phyloP scores from a whole-genome alignment of 306 rosid genomes.

The Lathyrus aphaca region DNA sequence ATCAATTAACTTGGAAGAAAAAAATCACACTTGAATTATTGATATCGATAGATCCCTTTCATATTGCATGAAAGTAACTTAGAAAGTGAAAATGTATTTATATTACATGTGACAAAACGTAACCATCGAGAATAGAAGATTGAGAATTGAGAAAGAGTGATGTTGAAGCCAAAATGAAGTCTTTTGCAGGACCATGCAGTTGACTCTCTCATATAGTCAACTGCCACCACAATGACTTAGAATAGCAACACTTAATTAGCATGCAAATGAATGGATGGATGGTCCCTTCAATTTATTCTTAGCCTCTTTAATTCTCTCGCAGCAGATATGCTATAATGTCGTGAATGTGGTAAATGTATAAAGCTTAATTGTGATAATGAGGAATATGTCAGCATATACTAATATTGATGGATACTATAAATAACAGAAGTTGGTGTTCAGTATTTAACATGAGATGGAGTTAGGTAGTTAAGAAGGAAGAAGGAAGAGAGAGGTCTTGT shows the following conservation, averaged over 20 bases:
- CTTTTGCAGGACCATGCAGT: constrained; percentile 31
- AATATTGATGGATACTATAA: constrained; percentile 50
- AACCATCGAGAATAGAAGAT: background rate
- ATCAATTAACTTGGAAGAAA: no score
- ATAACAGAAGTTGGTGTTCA: constrained; percentile 28
- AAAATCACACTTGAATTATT: no score
- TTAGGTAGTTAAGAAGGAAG: constrained; percentile 11
- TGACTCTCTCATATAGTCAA: constrained; percentile 41
- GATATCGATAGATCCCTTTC: no score
- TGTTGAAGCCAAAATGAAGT: no score
- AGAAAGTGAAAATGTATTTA: constrained; percentile 10
- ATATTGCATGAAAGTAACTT: background rate
- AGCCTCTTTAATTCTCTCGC: no score
- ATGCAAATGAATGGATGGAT: background rate
- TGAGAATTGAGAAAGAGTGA: no score
- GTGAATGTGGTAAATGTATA: no score
- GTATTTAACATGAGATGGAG: constrained; percentile 6
- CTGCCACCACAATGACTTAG: background rate
- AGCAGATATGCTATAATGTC: no score
- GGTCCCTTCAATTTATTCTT: constrained; percentile 44
- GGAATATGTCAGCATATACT: no score
- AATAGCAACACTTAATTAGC: constrained; percentile 31
- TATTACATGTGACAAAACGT: background rate
- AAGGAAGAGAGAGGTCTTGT: constrained; percentile 57
- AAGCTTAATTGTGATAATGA: no score